phyloP scores from a whole-genome alignment of 768 basidiomycete genomes.

The Lactarius tabidus region DNA sequence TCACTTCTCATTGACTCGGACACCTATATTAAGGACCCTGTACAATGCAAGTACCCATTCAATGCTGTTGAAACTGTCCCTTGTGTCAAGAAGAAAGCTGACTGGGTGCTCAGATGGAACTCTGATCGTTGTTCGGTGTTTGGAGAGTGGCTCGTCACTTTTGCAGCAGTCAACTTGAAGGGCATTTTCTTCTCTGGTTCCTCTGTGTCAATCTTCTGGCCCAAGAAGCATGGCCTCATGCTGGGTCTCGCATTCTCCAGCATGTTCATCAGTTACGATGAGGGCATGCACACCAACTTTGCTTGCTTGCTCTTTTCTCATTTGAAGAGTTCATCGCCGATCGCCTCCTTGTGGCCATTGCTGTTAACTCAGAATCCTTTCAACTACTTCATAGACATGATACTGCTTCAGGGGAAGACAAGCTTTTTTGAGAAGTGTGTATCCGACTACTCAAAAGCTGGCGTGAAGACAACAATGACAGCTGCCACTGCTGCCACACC shows the following conservation, averaged over 20 bases:
- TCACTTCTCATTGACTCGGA: conserved; percentile 95
- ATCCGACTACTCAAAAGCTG: conserved; percentile 74
- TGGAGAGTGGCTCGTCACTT: conserved; percentile 85
- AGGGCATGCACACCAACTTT: conserved; percentile 96
- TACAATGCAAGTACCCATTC: conserved; percentile 76
- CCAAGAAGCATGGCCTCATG: conserved; percentile 98
- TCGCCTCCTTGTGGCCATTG: no score
- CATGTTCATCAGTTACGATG: conserved; percentile 92
- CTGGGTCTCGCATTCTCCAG: conserved; percentile 95
- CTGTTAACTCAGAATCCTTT: conserved; percentile 79
- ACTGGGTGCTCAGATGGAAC: conserved; percentile 95
- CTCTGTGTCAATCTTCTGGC: conserved; percentile 92
- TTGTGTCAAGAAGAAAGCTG: conserved; percentile 86
- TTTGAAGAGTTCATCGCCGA: conserved; percentile 71
- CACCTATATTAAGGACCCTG: conserved; percentile 83
- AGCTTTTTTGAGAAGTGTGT: conserved; percentile 98
- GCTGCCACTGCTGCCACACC: neutral
- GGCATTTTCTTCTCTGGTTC: conserved; percentile 96
- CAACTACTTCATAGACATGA: conserved; percentile 95
- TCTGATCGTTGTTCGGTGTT: conserved; percentile 75
- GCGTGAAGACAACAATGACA: conserved; percentile 35
- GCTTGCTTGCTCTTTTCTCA: conserved; percentile 88
- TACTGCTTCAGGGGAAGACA: conserved; percentile 92
- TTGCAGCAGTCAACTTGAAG: conserved; percentile 94
- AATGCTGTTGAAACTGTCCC: conserved; percentile 93